Base-by-base conservation (phyloP, 768 basidiomycete genomes). In the Russula sp. region DNA sequence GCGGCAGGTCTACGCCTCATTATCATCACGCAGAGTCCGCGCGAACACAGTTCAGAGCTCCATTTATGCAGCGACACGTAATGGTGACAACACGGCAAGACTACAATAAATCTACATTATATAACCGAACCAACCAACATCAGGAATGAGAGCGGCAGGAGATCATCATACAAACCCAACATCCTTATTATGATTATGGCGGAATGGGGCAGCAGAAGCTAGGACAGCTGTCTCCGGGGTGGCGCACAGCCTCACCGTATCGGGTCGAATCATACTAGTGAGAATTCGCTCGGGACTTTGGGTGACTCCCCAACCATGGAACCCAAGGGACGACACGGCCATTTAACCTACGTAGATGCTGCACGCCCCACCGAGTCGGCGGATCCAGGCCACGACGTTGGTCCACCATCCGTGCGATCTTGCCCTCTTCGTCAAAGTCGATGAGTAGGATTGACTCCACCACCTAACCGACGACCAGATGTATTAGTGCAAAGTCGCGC, bases 381-480 rank as follows among this genome's bases (percentile, higher is more conserved):
- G 79, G 72, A 18, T 81, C 78, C 47, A 80, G 75, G 29, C 86
- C 86, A 43, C 78, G 71, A 81, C 85, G 83, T 66, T 83, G 79
- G 62, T 88, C 84, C 38, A 80, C 75, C 60, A 88, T 70, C 35
- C 76, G 76, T 5, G 78, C 71, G 52, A 88, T 86, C 73, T 79
- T 84, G 60, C 84, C 79, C 49, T 85, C 73, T 5, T 84, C 83
- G 68, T 88, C 85, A 56, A 88, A 71, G 63, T 87, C 84, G 5
- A 87, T 81, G 9, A 79, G 70, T 25, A 88, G 75, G 39, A 88
- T 77, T 1, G 86, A 88, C 42, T 82, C 76, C 35, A 87, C 73
- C 9, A 75, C 68, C 86, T 88, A 56, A 29, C 25, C 38, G 46
- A 39, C 38, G 46, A 39, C 29, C 47, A 36, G 14, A n/a, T 18